phyloP scores from a whole-genome alignment of 352 stramenopile species.

The Blastocystis sp. region DNA sequence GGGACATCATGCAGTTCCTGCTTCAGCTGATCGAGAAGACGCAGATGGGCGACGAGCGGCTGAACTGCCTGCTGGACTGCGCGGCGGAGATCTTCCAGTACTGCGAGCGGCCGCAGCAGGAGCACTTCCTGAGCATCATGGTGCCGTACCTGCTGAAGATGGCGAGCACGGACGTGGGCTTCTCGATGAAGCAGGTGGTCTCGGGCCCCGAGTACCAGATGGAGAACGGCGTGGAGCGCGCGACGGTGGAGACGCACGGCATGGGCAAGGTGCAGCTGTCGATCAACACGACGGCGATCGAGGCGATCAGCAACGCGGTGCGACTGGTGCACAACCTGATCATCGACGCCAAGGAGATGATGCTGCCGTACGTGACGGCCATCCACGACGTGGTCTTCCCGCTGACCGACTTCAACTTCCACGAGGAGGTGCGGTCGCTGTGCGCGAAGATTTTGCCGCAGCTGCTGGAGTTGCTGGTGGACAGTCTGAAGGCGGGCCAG shows the following conservation, averaged over 20 bases:
- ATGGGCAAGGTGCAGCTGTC: constrained; percentile 43
- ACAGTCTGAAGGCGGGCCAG: not conserved
- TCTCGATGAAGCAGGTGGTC: constrained; percentile 2
- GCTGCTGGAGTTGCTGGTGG: not conserved
- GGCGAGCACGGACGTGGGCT: not conserved
- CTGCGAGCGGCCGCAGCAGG: not conserved
- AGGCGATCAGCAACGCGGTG: constrained; percentile 10
- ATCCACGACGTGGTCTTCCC: not conserved
- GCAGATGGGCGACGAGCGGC: not conserved
- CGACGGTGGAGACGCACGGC: not conserved
- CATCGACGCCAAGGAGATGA: constrained; percentile 20
- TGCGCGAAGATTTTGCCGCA: constrained; percentile 7
- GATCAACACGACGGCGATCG: constrained; percentile 33
- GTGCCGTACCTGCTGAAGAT: constrained; percentile 7
- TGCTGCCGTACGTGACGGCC: not conserved
- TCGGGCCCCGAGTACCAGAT: constrained; percentile 22
- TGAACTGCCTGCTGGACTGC: constrained; percentile 45
- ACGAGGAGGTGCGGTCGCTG: constrained; percentile 6
- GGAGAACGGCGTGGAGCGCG: constrained; percentile 7
- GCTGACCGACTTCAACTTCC: constrained; percentile 3
- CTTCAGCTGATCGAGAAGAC: not conserved
- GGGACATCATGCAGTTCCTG: constrained; percentile 43
- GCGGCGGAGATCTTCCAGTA: constrained; percentile 45
- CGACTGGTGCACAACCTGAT: constrained; percentile 38
- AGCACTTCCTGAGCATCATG: constrained; percentile 1